phyloP scores from a whole-genome alignment of 148 eudicot genomes.

The Arbutus unedo region DNA sequence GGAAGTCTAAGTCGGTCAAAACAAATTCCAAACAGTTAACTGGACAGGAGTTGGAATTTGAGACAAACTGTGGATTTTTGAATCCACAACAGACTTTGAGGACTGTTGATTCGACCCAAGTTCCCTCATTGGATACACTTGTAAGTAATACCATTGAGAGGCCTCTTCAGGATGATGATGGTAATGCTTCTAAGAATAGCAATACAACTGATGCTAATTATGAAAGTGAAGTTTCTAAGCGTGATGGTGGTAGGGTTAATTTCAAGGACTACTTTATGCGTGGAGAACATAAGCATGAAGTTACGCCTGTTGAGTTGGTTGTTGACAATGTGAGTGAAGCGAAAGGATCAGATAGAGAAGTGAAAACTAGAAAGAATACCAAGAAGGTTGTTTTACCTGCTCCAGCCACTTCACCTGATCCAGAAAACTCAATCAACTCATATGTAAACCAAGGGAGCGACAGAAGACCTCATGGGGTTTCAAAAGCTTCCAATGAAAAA shows the following conservation, averaged over 20 bases:
- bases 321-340: constrained; percentile 18
- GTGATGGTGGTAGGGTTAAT: constrained; percentile 26
- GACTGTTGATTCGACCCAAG: constrained; percentile 3
- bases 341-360: constrained; percentile 18
- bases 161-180: constrained; percentile 9
- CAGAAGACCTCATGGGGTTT: constrained; percentile 25
- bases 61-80: background rate
- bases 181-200: constrained; percentile 7
- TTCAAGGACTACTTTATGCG: constrained; percentile 34
- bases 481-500: constrained; percentile 26
- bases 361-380: constrained; percentile 26
- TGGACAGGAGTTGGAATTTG: constrained; percentile 15
- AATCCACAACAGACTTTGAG: background rate
- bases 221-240: constrained; percentile 16
- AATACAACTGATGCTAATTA: background rate
- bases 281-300: constrained; percentile 16
- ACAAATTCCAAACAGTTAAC: background rate
- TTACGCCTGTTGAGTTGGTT: constrained; percentile 21
- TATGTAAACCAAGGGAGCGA: constrained; percentile 24
- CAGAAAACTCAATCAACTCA: constrained; percentile 18
- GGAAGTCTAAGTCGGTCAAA: constrained; percentile 17
- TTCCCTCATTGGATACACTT: constrained; percentile 13
- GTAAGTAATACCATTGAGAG: constrained; percentile 1
- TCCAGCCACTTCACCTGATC: constrained; percentile 25
- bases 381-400: constrained; percentile 28